phyloP scores from a whole-genome alignment of 2,329 filamentous ascomycete species.

The Calonectria naviculata region DNA sequence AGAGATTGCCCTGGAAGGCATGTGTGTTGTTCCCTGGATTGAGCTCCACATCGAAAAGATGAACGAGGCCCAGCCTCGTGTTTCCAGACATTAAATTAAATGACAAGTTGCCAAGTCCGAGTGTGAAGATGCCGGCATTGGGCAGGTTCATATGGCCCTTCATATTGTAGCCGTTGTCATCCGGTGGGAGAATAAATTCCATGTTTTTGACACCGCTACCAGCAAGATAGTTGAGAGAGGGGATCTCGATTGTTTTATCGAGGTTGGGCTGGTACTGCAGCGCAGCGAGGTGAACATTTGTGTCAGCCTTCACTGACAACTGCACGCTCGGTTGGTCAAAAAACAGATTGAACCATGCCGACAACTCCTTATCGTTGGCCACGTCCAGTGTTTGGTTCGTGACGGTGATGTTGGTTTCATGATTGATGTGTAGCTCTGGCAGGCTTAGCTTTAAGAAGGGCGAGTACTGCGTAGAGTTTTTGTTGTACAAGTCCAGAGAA shows the following conservation, averaged over 20 bases:
- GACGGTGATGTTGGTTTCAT: constrained; percentile 50
- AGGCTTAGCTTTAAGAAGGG: constrained; percentile 41
- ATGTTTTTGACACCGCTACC: constrained; percentile 53
- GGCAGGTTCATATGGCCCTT: constrained; percentile 56
- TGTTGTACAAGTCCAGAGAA: constrained; percentile 54
- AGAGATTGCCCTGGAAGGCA: constrained; percentile 53
- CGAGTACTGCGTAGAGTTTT: constrained; percentile 36
- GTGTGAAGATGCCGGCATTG: constrained; percentile 55
- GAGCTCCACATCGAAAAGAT: constrained; percentile 51
- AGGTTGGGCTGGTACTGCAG: constrained; percentile 51
- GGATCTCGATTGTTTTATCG: constrained; percentile 54
- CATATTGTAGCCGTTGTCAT: constrained; percentile 53
- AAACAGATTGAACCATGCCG: constrained; percentile 51
- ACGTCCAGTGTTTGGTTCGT: constrained; percentile 49
- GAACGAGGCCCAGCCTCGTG: constrained; percentile 52
- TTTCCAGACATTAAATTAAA: constrained; percentile 55
- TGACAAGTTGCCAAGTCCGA: constrained; percentile 58
- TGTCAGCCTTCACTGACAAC: constrained; percentile 51
- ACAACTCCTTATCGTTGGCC: constrained; percentile 51
- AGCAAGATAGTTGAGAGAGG: constrained; percentile 51
- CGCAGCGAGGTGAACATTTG: constrained; percentile 52
- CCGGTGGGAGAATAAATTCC: constrained; percentile 49
- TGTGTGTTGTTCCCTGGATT: constrained; percentile 56
- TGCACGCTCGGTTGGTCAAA: constrained; percentile 50
- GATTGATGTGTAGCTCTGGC: constrained; percentile 46